phyloP scores from a whole-genome alignment of 345 rosid species.

The Isatis tinctoria region DNA sequence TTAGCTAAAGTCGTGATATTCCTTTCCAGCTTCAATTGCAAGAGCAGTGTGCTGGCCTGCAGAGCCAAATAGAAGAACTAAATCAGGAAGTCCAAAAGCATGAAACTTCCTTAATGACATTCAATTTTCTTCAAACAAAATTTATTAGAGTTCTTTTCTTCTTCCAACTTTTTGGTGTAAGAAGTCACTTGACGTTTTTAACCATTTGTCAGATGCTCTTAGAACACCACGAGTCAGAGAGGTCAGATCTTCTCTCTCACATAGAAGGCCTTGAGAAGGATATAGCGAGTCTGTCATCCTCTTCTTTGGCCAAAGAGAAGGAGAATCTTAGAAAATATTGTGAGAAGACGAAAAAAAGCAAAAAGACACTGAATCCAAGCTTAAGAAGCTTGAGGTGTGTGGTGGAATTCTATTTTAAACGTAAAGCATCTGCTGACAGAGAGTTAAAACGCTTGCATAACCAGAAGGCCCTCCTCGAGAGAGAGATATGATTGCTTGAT shows the following conservation, averaged over 20 bases:
- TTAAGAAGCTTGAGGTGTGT: constrained; percentile 85
- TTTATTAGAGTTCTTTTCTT: not conserved
- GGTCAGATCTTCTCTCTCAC: constrained; percentile 45
- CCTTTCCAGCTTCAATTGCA: constrained; percentile 50
- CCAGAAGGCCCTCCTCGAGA: constrained; percentile 79
- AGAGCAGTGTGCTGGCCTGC: constrained; percentile 48
- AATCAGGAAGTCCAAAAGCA: constrained; percentile 42
- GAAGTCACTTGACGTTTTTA: constrained; percentile 6
- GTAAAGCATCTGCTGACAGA: constrained; percentile 68
- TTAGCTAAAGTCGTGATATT: constrained; percentile 1
- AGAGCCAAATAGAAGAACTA: constrained; percentile 48
- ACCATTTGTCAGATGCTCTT: constrained; percentile 46
- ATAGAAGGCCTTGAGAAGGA: constrained; percentile 75
- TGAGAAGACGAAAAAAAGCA: constrained; percentile 75
- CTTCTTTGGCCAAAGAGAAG: constrained; percentile 70
- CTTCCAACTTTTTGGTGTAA: not conserved
- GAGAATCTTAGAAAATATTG: constrained; percentile 75
- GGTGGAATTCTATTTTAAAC: not conserved
- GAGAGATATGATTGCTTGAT: no score
- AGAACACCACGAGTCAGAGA: constrained; percentile 54
- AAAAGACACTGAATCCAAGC: constrained; percentile 80
- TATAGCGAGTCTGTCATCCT: constrained; percentile 49
- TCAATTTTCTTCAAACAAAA: not conserved
- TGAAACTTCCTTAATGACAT: constrained; percentile 47
- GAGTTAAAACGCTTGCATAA: constrained; percentile 65